Percentiles rank a stretch among this genome's conserved stretches.
phyloP scores from a whole-genome alignment of 768 basidiomycete species.

The Macrocybe gigantea region DNA sequence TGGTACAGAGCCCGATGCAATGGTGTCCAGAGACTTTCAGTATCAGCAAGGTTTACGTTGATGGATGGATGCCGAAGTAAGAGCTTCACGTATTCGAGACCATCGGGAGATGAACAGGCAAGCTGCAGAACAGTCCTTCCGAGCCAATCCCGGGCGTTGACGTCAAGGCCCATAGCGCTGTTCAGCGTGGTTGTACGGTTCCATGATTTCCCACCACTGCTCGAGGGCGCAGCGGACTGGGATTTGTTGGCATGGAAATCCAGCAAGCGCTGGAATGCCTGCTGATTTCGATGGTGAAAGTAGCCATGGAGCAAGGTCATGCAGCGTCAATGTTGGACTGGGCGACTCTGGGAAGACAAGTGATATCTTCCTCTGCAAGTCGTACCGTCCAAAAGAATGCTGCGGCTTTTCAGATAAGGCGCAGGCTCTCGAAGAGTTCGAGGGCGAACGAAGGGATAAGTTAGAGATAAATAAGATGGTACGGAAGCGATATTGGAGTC shows the following conservation, averaged over 20 bases:
- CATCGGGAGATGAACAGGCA: conserved; percentile 61
- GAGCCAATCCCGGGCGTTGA: conserved; percentile 68
- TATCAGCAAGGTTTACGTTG: conserved; percentile 76
- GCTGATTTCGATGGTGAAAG: conserved; percentile 64
- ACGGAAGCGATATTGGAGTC: not conserved
- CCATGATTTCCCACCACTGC: conserved; percentile 57
- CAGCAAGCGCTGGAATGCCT: conserved; percentile 72
- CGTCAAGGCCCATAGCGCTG: conserved; percentile 32
- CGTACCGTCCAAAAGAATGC: conserved; percentile 14
- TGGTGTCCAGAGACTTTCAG: conserved; percentile 87
- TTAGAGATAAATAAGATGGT: conserved; percentile 3
- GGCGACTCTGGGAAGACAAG: conserved; percentile 27
- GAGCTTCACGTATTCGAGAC: conserved; percentile 71
- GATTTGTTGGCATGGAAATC: conserved; percentile 39
- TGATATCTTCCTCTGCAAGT: conserved; percentile 20
- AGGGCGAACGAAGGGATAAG: conserved; percentile 6
- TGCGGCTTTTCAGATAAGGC: too few species aligned
- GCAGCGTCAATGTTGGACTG: conserved; percentile 33
- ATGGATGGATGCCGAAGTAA: conserved; percentile 71
- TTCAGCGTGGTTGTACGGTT: conserved; percentile 37
- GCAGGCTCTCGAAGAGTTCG: not conserved
- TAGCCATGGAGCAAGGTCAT: conserved; percentile 82
- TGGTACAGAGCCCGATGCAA: conserved; percentile 82
- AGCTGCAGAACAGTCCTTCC: conserved; percentile 82
- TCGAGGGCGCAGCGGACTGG: conserved; percentile 24